Conservation (phyloP, 345 rosid species). For the Citropsis articulata region DNA sequence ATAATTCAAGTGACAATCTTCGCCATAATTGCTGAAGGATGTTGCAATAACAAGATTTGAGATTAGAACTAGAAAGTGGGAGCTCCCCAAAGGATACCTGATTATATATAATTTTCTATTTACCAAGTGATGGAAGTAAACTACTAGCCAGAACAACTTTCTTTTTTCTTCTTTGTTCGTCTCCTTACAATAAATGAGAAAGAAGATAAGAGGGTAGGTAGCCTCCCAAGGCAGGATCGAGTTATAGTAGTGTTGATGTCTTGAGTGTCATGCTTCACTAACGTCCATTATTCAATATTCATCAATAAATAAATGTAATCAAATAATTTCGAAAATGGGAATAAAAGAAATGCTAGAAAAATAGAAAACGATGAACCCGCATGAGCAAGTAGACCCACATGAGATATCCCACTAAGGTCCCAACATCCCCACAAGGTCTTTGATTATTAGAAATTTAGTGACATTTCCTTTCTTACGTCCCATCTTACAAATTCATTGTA, state of each 20-base stretch:
- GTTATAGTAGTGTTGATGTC: conserved; percentile 58
- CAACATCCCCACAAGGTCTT: conserved; percentile 54
- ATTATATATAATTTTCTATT: not conserved
- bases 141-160: not conserved
- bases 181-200: not conserved
- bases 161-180: not conserved
- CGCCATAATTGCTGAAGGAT: not conserved
- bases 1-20: not conserved
- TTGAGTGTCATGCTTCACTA: conserved; percentile 55
- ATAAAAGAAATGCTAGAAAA: not conserved
- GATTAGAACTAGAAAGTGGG: not conserved
- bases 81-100: not conserved
- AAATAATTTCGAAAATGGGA: conserved; percentile 11
- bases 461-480: conserved; percentile 26
- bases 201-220: conserved; percentile 40
- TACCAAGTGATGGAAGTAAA: not conserved
- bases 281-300: conserved; percentile 20
- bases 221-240: conserved; percentile 78
- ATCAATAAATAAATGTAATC: not conserved
- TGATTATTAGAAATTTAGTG: conserved; percentile 26
- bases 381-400: conserved; percentile 42
- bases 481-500: conserved; percentile 56
- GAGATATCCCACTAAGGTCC: conserved; percentile 65
- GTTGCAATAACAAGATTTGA: not conserved
- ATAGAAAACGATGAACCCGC: conserved; percentile 20